Percentiles rank a stretch among this genome's conserved stretches.
Conservation (phyloP, 2,329 filamentous ascomycete genomes). For the Xylariaceae sp. region DNA sequence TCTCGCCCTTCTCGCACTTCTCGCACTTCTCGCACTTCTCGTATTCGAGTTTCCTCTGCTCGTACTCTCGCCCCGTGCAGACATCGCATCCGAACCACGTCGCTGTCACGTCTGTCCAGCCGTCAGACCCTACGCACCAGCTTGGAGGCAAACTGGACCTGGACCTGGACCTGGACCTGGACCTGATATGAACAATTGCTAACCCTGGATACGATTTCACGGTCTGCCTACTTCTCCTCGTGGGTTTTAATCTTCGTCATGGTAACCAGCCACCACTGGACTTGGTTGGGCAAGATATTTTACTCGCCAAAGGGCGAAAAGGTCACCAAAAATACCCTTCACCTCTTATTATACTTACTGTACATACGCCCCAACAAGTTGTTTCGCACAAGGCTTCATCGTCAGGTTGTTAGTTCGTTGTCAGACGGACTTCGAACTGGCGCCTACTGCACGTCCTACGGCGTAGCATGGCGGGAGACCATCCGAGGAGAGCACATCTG, state of each 20-base stretch:
- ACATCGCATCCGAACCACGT: not conserved
- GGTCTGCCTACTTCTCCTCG: not conserved
- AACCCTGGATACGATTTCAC: not conserved
- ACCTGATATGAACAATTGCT: conserved; percentile 1
- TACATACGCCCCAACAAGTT: conserved; percentile 2
- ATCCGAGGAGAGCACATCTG: conserved; percentile 30
- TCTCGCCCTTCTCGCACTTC: not conserved
- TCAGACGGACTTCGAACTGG: conserved; percentile 27
- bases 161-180: not conserved
- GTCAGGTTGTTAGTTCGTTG: conserved; percentile 21
- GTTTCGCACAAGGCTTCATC: conserved; percentile 5
- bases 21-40: not conserved
- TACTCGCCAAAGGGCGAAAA: conserved; percentile 9
- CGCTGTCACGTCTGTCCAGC: not conserved
- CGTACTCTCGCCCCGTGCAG: not conserved
- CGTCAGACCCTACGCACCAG: not conserved
- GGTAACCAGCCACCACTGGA: conserved; percentile 8
- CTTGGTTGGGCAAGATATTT: conserved; percentile 9
- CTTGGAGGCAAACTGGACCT: not conserved
- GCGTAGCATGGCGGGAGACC: conserved; percentile 37
- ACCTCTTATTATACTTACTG: not conserved
- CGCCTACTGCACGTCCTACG: conserved; percentile 27
- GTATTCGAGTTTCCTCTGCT: conserved; percentile 3
- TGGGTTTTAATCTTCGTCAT: conserved; percentile 12
- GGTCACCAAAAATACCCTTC: not conserved